Percentiles rank a stretch among this genome's conserved stretches.
Evolutionary conservation across 2,329 filamentous ascomycete genomes (phyloP).

Genomic region (Diaporthe sp.): DNA sequence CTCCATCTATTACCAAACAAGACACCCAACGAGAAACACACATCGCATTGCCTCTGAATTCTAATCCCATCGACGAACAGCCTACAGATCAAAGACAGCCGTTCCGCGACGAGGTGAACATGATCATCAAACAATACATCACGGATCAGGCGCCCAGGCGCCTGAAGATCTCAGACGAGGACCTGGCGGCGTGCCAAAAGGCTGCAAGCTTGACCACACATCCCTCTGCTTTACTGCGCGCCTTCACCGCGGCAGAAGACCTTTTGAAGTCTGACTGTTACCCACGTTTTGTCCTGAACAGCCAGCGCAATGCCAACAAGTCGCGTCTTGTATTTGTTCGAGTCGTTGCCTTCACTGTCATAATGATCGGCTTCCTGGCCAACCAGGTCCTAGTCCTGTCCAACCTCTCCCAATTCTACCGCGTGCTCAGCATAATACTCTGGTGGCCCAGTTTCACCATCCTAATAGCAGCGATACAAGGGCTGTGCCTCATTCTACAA

Average conservation of each 20-base stretch:
- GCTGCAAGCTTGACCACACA: constrained; percentile 60
- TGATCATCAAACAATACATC: constrained; percentile 57
- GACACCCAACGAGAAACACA: constrained; percentile 15
- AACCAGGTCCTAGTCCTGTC: constrained; percentile 53
- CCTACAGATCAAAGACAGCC: constrained; percentile 48
- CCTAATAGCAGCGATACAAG: constrained; percentile 52
- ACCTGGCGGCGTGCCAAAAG: constrained; percentile 56
- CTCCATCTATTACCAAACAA: background rate
- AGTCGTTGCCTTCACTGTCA: constrained; percentile 43
- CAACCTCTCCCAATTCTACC: constrained; percentile 45
- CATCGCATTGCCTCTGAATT: constrained; percentile 41
- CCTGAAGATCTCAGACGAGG: constrained; percentile 54
- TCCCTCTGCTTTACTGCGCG: constrained; percentile 58
- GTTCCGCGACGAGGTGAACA: constrained; percentile 56
- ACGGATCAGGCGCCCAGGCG: constrained; percentile 51
- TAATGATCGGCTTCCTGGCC: constrained; percentile 48
- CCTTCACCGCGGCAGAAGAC: constrained; percentile 55
- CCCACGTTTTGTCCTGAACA: constrained; percentile 57
- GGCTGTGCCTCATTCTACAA: constrained; percentile 55
- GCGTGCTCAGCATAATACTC: constrained; percentile 50
- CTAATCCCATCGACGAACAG: constrained; percentile 31
- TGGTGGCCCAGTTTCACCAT: constrained; percentile 54
- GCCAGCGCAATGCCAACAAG: constrained; percentile 55
- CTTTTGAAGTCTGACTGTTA: constrained; percentile 54
- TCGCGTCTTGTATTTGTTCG: constrained; percentile 51